phyloP scores from a whole-genome alignment of 192 early-diverging fungal genomes.

The Coemansia sp. region DNA sequence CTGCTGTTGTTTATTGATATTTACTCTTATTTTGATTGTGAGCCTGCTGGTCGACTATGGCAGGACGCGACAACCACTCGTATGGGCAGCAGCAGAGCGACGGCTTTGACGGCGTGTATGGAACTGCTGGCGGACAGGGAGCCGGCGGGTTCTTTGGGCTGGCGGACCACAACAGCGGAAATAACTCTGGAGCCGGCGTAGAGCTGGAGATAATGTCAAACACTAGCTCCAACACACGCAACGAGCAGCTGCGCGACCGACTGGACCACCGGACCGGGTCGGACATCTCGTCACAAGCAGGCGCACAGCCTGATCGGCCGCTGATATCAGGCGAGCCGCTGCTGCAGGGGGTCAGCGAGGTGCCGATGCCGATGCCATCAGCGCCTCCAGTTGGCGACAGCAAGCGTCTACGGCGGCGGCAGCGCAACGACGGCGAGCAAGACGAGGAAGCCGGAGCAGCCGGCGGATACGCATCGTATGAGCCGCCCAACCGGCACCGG shows the following conservation, averaged over 20 bases:
- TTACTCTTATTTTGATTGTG: conserved; percentile 1
- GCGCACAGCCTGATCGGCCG: conserved; percentile 35
- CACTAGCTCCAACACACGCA: conserved; percentile 48
- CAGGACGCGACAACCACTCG: conserved; percentile 10
- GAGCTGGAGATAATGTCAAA: conserved; percentile 52
- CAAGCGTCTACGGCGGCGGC: conserved; percentile 21
- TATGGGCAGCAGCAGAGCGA: conserved; percentile 15
- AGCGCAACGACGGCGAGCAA: conserved; percentile 8
- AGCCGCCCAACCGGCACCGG: conserved; percentile 56
- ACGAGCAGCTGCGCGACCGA: conserved; percentile 34
- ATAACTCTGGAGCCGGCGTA: conserved; percentile 28
- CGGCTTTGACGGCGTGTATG: conserved; percentile 39
- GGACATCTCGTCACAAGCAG: conserved; percentile 50
- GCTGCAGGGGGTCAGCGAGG: conserved; percentile 40
- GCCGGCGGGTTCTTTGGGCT: conserved; percentile 32
- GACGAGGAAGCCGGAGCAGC: conserved; percentile 28
- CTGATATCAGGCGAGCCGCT: conserved; percentile 44
- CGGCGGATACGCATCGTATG: conserved; percentile 30
- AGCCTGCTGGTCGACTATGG: not conserved
- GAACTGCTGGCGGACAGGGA: conserved; percentile 2
- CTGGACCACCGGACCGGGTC: conserved; percentile 46
- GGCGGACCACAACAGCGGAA: conserved; percentile 12
- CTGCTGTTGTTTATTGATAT: not conserved
- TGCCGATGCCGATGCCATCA: conserved; percentile 16
- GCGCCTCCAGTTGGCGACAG: conserved; percentile 20